Conservation (phyloP, 169 alveolate species). For the Cryptosporidium meleagridis region DNA sequence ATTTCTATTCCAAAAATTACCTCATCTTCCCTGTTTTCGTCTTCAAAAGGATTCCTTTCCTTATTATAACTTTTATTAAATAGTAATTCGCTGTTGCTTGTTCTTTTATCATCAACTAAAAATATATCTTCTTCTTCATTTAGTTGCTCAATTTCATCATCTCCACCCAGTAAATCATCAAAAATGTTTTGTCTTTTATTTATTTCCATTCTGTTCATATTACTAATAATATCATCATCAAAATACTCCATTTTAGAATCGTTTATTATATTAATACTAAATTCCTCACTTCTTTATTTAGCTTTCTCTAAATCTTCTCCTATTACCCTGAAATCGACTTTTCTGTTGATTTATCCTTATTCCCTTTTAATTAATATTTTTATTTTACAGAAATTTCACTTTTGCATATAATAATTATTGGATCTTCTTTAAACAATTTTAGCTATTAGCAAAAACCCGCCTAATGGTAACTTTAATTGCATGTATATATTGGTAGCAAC, state of each 20-base stretch:
- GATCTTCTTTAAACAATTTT: not conserved
- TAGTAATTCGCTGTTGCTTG: not conserved
- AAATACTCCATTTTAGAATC: not conserved
- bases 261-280: not conserved
- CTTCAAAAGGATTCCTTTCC: not conserved
- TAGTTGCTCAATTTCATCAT: not conserved
- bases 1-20: not conserved
- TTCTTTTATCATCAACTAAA: not conserved
- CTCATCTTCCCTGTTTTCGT: not conserved
- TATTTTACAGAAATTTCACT: not conserved
- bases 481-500: not conserved
- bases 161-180: slow-evolving; percentile 37
- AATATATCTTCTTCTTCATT: not conserved
- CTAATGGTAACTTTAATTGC: not conserved
- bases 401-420: not conserved
- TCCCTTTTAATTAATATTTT: not conserved
- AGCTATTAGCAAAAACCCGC: not conserved
- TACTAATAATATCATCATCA: slow-evolving; percentile 12
- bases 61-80: not conserved
- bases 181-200: slow-evolving; percentile 1
- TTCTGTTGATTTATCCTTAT: not conserved
- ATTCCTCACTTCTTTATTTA: not conserved
- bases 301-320: not conserved
- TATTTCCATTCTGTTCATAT: not conserved
- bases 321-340: not conserved